phyloP scores from a whole-genome alignment of 2,329 filamentous ascomycete genomes.

The Xylaria sp. region DNA sequence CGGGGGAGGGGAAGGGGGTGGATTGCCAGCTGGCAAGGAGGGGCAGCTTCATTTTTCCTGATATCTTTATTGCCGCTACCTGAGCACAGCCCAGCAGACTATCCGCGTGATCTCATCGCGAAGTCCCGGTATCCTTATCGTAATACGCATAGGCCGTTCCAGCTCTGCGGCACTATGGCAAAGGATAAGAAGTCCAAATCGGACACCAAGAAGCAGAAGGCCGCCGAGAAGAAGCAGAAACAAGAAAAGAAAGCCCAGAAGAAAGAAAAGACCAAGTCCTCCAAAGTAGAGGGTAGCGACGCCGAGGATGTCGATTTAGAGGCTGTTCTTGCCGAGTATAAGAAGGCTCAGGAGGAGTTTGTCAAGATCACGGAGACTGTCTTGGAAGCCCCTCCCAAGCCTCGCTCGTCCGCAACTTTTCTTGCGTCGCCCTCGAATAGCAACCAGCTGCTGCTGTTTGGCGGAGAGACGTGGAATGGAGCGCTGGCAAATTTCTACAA shows the following conservation, averaged over 20 bases:
- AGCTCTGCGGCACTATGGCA: slow-evolving; percentile 39
- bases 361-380: slow-evolving; percentile 87
- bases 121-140: not conserved
- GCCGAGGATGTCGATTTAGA: slow-evolving; percentile 93
- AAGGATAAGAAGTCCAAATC: slow-evolving; percentile 49
- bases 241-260: slow-evolving; percentile 90
- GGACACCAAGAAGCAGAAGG: slow-evolving; percentile 49
- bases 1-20: slow-evolving; percentile 19
- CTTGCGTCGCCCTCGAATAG: slow-evolving; percentile 83
- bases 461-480: slow-evolving; percentile 95
- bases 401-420: slow-evolving; percentile 79
- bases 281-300: slow-evolving; percentile 79
- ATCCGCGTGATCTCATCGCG: no score
- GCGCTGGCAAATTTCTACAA: slow-evolving; percentile 75
- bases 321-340: slow-evolving; percentile 89
- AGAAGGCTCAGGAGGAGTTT: slow-evolving; percentile 89
- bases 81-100: no score
- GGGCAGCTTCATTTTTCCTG: not conserved
- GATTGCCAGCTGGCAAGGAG: slow-evolving; percentile 15
- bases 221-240: slow-evolving; percentile 70
- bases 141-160: not conserved
- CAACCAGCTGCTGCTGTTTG: slow-evolving; percentile 89
- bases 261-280: slow-evolving; percentile 71
- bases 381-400: slow-evolving; percentile 70
- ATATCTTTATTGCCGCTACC: no score